Conservation (phyloP, 192 early-diverging fungal species). For the Linnemannia exigua region DNA sequence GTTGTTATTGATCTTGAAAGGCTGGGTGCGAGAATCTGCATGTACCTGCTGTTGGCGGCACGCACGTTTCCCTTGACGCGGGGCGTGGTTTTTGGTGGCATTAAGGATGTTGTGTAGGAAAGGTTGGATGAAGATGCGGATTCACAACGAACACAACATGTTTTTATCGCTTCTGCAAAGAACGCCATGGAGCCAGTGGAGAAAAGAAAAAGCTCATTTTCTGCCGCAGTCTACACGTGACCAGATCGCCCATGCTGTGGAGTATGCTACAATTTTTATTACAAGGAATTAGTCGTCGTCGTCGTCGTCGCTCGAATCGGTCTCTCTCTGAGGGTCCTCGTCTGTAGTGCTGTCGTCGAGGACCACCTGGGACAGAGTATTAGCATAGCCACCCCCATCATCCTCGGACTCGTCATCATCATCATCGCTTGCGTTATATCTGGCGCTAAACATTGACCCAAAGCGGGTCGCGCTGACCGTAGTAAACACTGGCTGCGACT, state of each 20-base stretch:
- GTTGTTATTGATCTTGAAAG: constrained; percentile 16
- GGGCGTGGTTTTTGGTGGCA: constrained; percentile 69
- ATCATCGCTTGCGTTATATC: background rate
- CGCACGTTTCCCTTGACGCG: constrained; percentile 89
- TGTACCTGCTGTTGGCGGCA: constrained; percentile 89
- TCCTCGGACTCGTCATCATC: background rate
- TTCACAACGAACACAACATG: background rate
- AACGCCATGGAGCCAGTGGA: constrained; percentile 33
- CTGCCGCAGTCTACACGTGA: constrained; percentile 8
- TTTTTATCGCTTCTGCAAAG: background rate
- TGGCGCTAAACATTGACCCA: background rate
- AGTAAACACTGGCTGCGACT: background rate
- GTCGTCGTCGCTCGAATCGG: constrained; percentile 8
- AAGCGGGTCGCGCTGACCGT: background rate
- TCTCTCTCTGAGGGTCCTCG: background rate
- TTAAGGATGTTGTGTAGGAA: background rate
- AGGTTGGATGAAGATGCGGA: background rate
- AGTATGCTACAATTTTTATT: background rate
- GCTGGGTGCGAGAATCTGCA: background rate
- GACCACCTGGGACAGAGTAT: constrained; percentile 17
- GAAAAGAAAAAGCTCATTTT: background rate
- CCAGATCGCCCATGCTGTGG: background rate
- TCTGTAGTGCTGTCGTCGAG: constrained; percentile 23
- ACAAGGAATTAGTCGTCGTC: background rate
- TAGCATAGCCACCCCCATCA: background rate